Conservation (phyloP, 352 stramenopile genomes). For the Phytophthora capsici region DNA sequence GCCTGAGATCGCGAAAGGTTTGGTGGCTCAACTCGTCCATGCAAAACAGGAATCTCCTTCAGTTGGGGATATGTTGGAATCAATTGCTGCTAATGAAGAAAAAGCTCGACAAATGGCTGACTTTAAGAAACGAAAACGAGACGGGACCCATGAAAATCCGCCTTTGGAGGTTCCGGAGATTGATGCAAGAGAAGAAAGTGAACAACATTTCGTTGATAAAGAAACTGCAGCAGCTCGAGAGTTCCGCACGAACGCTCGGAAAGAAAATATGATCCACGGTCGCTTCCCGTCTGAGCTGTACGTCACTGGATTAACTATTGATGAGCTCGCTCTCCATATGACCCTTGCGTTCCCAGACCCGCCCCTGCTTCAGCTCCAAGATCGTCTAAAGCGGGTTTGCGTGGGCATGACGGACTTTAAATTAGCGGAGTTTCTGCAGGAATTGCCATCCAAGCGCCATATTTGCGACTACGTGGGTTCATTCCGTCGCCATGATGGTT, state of each 20-base stretch:
- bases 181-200: conserved; percentile 38
- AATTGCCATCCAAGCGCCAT: conserved; percentile 92
- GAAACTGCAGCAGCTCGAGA: conserved; percentile 41
- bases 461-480: conserved; percentile 77
- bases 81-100: conserved; percentile 66
- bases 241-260: conserved; percentile 35
- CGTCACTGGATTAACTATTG: conserved; percentile 62
- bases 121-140: conserved; percentile 41
- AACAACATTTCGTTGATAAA: conserved; percentile 63
- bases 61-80: conserved; percentile 55
- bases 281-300: conserved; percentile 73
- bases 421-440: conserved; percentile 83
- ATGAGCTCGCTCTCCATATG: conserved; percentile 61
- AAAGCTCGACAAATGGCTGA: conserved; percentile 51
- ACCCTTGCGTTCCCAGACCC: conserved; percentile 64
- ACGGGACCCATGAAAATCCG: conserved; percentile 13
- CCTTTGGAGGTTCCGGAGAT: conserved; percentile 45
- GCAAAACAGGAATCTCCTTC: conserved; percentile 62
- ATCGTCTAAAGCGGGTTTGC: conserved; percentile 65
- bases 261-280: conserved; percentile 72
- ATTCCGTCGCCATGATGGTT: conserved; percentile 62
- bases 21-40: conserved; percentile 61
- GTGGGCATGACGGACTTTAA: conserved; percentile 90
- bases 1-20: conserved; percentile 67
- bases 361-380: conserved; percentile 45